These are phyloP conservation scores for Peziza echinospora DNA, from an alignment of 495 filamentous ascomycete species.

Conservation along the genomic window DNA sequence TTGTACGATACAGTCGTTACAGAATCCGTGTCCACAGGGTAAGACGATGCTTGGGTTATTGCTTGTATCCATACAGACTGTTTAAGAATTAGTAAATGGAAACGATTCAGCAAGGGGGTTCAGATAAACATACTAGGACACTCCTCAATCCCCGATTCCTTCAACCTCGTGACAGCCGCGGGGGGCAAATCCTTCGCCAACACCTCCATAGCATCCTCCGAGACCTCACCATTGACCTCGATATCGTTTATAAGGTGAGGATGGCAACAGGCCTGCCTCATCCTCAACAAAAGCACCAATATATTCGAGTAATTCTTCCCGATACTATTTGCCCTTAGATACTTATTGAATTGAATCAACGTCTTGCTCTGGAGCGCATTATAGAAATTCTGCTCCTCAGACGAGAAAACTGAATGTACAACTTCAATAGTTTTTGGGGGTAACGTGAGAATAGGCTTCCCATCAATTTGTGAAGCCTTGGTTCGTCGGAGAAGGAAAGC, in stretches of 20 bases:
- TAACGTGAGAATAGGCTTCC: slow-evolving; percentile 56
- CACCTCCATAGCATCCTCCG: slow-evolving; percentile 34
- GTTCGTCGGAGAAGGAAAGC: slow-evolving; percentile 70
- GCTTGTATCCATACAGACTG: slow-evolving; percentile 54
- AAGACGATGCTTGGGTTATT: slow-evolving; percentile 58
- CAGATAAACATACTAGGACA: slow-evolving; percentile 12
- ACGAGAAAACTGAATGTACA: slow-evolving; percentile 46
- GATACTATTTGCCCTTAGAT: slow-evolving; percentile 46
- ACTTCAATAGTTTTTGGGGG: slow-evolving; percentile 46
- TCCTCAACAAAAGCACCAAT: slow-evolving; percentile 62
- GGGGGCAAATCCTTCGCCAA: slow-evolving; percentile 41
- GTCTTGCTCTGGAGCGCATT: slow-evolving; percentile 43
- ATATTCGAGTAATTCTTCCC: slow-evolving; percentile 68
- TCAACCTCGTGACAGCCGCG: slow-evolving; percentile 47
- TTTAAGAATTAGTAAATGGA: slow-evolving; percentile 17
- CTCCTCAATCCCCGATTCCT: slow-evolving; percentile 31
- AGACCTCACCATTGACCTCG: slow-evolving; percentile 26
- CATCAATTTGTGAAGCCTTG: slow-evolving; percentile 67
- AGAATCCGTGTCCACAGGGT: slow-evolving; percentile 71
- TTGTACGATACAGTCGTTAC: slow-evolving; percentile 54
- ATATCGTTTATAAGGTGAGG: slow-evolving; percentile 72
- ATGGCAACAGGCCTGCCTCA: slow-evolving; percentile 86
- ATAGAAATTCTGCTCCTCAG: slow-evolving; percentile 56
- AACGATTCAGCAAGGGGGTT: slow-evolving; percentile 23
- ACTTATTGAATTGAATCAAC: slow-evolving; percentile 54